These are phyloP conservation scores for Neckera pumila DNA, from an alignment of 225 moss, liverwort and hornwort species.

Conservation along the genomic window DNA sequence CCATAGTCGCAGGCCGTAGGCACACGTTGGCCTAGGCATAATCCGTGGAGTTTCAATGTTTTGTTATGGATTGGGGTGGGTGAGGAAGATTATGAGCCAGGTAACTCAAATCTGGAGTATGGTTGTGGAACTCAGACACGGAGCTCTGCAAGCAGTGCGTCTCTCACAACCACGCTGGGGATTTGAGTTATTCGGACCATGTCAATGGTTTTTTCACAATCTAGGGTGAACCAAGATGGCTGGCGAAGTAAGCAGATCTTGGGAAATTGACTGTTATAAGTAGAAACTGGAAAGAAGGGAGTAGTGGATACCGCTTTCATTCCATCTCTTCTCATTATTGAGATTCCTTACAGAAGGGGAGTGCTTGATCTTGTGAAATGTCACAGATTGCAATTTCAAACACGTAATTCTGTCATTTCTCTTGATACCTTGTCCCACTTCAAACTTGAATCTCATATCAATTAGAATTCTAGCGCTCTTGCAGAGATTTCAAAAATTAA, in stretches of 20 bases:
- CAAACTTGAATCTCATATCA: not conserved
- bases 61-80: not conserved
- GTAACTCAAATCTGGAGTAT: not conserved
- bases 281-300: not conserved
- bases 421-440: not conserved
- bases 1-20: not conserved
- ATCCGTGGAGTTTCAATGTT: not conserved
- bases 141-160: not conserved
- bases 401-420: not conserved
- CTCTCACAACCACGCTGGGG: not conserved
- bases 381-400: too few relatives aligned
- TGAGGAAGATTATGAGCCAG: not conserved
- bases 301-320: not conserved
- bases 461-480: not conserved
- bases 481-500: not conserved
- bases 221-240: not conserved
- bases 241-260: not conserved
- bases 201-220: not conserved
- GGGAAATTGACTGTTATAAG: not conserved
- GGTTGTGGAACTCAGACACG: not conserved
- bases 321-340: not conserved
- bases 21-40: too few relatives aligned
- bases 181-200: not conserved
- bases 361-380: not conserved
- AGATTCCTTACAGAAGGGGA: not conserved